Conservation (phyloP, 1,284 basidiomycete genomes). For the Rhodotorula sp. region DNA sequence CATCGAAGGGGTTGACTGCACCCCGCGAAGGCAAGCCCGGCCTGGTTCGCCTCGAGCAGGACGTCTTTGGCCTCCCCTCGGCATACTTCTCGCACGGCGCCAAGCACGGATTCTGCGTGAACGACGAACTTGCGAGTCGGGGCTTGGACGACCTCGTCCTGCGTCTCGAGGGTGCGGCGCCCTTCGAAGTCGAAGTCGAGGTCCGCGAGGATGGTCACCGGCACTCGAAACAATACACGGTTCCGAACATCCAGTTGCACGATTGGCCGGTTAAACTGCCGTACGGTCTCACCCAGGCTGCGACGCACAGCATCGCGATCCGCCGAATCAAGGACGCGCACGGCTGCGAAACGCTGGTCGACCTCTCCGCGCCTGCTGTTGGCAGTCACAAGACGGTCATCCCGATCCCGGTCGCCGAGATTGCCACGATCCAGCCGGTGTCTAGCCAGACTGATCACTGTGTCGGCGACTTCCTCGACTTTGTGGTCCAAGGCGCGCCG, state of each 20-base stretch:
- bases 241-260: constrained; percentile 59
- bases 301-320: constrained; percentile 74
- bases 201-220: constrained; percentile 72
- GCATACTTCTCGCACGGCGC: constrained; percentile 69
- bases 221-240: constrained; percentile 55
- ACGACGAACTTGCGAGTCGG: constrained; percentile 62
- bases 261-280: constrained; percentile 76
- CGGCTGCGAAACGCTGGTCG: constrained; percentile 65
- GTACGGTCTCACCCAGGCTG: constrained; percentile 71
- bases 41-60: constrained; percentile 66
- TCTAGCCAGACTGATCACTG: constrained; percentile 78
- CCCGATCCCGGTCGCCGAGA: constrained; percentile 87
- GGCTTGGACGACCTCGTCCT: constrained; percentile 58
- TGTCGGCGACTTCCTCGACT: constrained; percentile 84
- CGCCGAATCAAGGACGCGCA: constrained; percentile 73
- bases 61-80: constrained; percentile 71
- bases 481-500: constrained; percentile 89
- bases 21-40: constrained; percentile 51
- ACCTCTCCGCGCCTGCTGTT: constrained; percentile 41
- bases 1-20: constrained; percentile 51
- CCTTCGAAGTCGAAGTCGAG: constrained; percentile 73
- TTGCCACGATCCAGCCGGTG: constrained; percentile 83
- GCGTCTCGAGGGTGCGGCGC: constrained; percentile 73
- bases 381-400: constrained; percentile 54
- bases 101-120: constrained; percentile 71